Base-by-base conservation (phyloP, 345 rosid species). In the Salix brachista region DNA sequence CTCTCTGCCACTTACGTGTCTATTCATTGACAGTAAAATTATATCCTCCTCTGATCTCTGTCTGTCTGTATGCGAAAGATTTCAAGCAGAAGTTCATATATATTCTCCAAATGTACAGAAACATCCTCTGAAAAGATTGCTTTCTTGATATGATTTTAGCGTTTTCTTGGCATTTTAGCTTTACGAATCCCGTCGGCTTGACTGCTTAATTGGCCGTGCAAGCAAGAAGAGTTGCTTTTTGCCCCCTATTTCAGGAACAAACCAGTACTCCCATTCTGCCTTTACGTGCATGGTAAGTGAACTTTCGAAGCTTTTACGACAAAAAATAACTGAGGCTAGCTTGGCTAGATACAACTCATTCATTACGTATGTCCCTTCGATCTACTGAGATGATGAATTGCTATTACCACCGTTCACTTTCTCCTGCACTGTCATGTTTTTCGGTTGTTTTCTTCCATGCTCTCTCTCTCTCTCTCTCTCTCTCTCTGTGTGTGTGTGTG, bases 261-360 rank as follows among this genome's bases (percentile, higher is more conserved):
- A 41, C 64, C 23, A 23, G 26, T 11, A n/a, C 64, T 65, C 25
- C 62, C 2, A 16, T 58, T 69, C 69, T 48, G 71, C 87, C 91
- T 87, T 86, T 82, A 78, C 88, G 86, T 88, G 86, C 86, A 79
- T 82, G 86, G 85, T 71, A 83, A 85, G 91, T 81, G 86, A 86
- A 79, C 75, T 74, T 61, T 46, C 42, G 44, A 72, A 72, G 80
- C 77, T 77, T 32, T 66, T 32, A 4, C 62, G 30, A 42, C 39
- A 16, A 32, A 65, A 26, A 65, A 26, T 39, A 56, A 16, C 72
- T 34, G 8, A 58, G 56, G 48, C 36, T 25, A 26, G 26, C 52
- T 52, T 50, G 6, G 56, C 56, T 50, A 1, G 58, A n/a, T 46
- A 46, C 46, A 50, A 17, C 11, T 21, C 67, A n/a, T 56, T 3